Base-by-base conservation (phyloP, 2,329 filamentous ascomycete species). In the Pseudonectria buxi region DNA sequence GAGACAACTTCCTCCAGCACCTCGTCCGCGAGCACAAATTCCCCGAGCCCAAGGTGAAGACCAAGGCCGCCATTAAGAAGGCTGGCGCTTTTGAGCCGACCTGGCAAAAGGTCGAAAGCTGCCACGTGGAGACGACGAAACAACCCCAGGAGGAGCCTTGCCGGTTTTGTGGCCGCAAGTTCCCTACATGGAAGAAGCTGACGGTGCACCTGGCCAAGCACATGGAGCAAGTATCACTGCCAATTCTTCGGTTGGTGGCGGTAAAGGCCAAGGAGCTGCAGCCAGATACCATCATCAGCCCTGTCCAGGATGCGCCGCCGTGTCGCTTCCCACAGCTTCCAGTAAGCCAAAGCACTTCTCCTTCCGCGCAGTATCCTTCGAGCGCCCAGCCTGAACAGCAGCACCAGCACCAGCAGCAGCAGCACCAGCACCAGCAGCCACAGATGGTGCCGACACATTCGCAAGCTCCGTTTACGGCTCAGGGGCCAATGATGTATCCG, bases 191-290 rank as follows among this genome's bases (percentile, higher is more conserved):
- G 87, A 95, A 94, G 71, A 94, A 94, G 63, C 67, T 95, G 41
- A 94, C 86, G 1, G 86, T 92, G n/a, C 89, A 95, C 61, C 64
- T 95, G 56, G 87, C 87, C 32, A 90, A 90, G 59, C 89, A 95
- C 58, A 92, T 95, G 87, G 87, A 95, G 59, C 80, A 87, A 46
- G 84, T 95, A 54, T 86, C 85, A 51, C 74, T 95, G 54, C 88
- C 89, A 0, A 76, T 95, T 24, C 67, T 94, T 37, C 64, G 67
- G 12, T 66, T 81, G 3, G 76, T 81, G 4, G 68, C 68, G 5
- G 56, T 51, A 26, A 61, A 50, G 35, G 59, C 62, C 26, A 68
- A 62, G 41, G 65, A 69, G 31, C 61, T 81, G 13, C 67, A 72
- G 15, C 68, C 69, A 7, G 76, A 83, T 47, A 82, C 77, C 14